Evolutionary conservation across 176 grass and related monocot genomes (phyloP), one percentile per base, ranked within the genome.

Genomic region (Elymus sibiricus): DNA sequence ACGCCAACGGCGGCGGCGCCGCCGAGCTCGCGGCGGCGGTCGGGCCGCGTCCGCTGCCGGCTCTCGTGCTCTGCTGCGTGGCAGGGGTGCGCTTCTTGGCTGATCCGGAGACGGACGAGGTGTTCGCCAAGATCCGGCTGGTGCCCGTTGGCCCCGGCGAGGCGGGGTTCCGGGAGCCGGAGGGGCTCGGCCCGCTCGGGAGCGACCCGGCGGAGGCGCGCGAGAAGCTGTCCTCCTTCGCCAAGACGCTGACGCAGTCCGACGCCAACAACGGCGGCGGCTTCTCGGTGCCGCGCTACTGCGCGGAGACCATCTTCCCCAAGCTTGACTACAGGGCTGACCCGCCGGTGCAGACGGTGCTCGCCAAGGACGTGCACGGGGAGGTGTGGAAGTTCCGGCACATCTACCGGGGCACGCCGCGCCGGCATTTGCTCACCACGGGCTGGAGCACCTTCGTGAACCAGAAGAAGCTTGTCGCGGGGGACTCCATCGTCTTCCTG

Each of bases 71-170:
- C 77, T 91, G 91, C 82, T 37, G 27, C 70, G 94, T 95, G 1
- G 87, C 84, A 1, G 94, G 84, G 37, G 84, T 95, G 40, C 85
- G 83, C 10, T 95, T 91, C 82, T n/a, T 93, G 74, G 94, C 94
- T 17, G 94, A 95, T 95, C 91, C 84, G 46, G 94, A 93, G 4
- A 93, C 89, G 9, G 91, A 95, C 67, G 94, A 95, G 86, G 91
- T 95, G 39, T 91, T 86, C 63, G 84, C 91, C 53, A 95, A 93
- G 91, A 93, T 93, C 91, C 87, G 78, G 11, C 81, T 95, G 2
- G 77, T 72, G 58, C 94, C 94, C 7, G 32, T 87, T 21, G 47
- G 77, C 13, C 59, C 94, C 10, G 64, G 32, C n/a, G 93, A 84
- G 16, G 38, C 5, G 29, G 87, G 84, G 5, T 80, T 82, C 67